These are phyloP conservation scores for Citropsis articulata DNA, from an alignment of 345 rosid species.

Conservation along the genomic window DNA sequence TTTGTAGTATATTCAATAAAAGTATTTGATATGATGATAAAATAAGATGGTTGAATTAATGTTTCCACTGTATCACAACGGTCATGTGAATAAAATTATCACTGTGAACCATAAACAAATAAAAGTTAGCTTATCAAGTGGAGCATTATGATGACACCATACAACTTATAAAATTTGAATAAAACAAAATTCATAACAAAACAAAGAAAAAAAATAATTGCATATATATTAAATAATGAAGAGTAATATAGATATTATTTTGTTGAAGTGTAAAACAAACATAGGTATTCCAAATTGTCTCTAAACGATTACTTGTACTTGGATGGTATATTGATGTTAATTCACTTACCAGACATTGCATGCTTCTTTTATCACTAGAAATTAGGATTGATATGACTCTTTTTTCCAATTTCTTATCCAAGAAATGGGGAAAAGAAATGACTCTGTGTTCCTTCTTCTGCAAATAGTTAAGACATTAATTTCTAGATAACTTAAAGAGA, in stretches of 20 bases:
- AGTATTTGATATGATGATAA: neutral
- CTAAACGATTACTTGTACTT: neutral
- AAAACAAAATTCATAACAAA: neutral
- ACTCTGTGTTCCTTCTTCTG: neutral
- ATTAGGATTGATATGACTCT: too few relatives aligned
- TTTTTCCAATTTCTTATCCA: too few relatives aligned
- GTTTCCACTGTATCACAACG: neutral
- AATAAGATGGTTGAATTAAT: neutral
- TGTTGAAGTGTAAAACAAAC: neutral
- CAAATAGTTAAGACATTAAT: neutral
- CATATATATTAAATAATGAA: neutral
- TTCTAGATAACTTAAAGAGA: too few relatives aligned
- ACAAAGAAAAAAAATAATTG: too few relatives aligned
- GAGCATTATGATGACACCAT: neutral
- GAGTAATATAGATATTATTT: neutral
- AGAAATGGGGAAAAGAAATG: too few relatives aligned
- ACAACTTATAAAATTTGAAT: neutral
- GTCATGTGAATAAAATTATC: neutral
- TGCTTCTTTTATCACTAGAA: too few relatives aligned
- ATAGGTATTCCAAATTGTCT: neutral
- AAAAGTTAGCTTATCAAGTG: neutral
- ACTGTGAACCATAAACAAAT: neutral
- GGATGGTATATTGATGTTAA: neutral
- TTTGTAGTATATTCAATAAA: neutral
- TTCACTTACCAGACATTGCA: too few relatives aligned